Conservation (phyloP, 2,329 filamentous ascomycete genomes). For the Coniochaeta ligniaria region DNA sequence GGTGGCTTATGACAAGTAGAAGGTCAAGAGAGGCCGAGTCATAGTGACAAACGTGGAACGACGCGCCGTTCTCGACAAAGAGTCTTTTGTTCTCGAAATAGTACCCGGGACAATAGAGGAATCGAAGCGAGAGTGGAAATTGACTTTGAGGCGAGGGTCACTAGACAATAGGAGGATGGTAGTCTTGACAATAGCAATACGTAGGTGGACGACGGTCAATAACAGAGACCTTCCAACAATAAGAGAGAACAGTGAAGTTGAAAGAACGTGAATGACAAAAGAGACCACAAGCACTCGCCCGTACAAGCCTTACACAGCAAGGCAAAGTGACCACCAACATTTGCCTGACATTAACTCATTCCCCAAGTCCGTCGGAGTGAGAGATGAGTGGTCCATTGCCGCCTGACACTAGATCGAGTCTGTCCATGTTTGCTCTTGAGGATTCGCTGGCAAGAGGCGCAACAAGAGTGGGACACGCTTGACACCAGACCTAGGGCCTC, state of each 20-base stretch:
- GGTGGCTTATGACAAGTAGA: not conserved
- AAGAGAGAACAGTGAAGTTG: not conserved
- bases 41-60: not conserved
- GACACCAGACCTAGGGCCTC: not conserved
- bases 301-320: not conserved
- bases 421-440: not conserved
- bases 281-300: not conserved
- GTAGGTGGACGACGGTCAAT: not conserved
- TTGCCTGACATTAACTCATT: conserved; percentile 7
- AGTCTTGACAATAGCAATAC: not conserved
- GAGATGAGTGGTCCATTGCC: conserved; percentile 4
- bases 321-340: conserved; percentile 1
- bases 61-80: not conserved
- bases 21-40: not conserved
- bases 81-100: not conserved
- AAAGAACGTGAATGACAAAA: not conserved
- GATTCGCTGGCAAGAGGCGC: conserved; percentile 3
- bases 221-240: not conserved
- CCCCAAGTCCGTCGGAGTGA: not conserved
- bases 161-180: not conserved
- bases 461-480: conserved; percentile 11
- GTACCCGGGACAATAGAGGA: not conserved
- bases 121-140: not conserved
- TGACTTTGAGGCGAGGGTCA: not conserved
- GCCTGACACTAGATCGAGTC: not conserved